Evolutionary conservation across 352 stramenopile species (phyloP).

Genomic region (Phytopythium boreale): DNA sequence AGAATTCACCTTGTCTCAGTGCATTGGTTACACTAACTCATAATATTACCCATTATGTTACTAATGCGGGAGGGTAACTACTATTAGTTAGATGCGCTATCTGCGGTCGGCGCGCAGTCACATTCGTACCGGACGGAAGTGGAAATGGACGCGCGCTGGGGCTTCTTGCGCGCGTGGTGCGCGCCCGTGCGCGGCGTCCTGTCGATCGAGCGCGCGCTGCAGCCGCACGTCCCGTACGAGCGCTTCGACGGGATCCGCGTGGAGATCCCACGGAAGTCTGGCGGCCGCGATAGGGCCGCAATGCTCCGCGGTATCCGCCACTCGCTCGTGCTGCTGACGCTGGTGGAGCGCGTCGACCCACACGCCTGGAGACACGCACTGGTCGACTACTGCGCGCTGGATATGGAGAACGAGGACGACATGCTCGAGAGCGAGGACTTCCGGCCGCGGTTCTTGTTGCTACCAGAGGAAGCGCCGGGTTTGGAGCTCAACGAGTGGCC

Average conservation of each 20-base stretch:
- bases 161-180: background rate
- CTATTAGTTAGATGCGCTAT: too few relatives aligned
- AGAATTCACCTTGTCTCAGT: too few relatives aligned
- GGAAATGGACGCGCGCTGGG: background rate
- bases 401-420: background rate
- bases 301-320: background rate
- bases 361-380: background rate
- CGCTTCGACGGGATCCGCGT: background rate
- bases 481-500: background rate
- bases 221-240: background rate
- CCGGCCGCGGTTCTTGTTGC: background rate
- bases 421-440: background rate
- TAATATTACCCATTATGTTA: too few relatives aligned
- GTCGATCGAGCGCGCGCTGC: background rate
- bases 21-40: too few relatives aligned
- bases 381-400: background rate
- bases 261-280: background rate
- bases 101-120: too few relatives aligned
- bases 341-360: conserved; percentile 3
- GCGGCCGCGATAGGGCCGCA: background rate
- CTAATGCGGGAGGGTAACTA: too few relatives aligned
- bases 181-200: background rate
- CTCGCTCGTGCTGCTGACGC: conserved; percentile 1
- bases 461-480: background rate
- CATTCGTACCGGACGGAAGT: too few relatives aligned